phyloP scores from a whole-genome alignment of 2,329 filamentous ascomycete genomes.

The Endothia cerciana region DNA sequence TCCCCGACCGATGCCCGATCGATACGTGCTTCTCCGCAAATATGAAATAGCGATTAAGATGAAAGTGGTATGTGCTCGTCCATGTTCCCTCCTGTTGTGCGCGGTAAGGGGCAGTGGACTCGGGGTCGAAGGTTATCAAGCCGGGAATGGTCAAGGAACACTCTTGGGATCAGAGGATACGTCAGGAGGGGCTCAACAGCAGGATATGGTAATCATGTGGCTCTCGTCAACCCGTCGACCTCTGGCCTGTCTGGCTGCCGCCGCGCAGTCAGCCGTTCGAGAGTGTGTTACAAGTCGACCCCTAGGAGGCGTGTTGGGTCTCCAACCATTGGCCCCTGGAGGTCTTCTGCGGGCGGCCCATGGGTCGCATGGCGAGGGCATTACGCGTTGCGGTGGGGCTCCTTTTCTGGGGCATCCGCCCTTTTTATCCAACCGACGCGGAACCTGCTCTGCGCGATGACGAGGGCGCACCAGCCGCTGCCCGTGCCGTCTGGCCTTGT shows the following conservation, averaged over 20 bases:
- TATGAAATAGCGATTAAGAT: neutral
- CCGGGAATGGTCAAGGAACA: constrained; percentile 3
- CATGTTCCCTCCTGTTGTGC: no score
- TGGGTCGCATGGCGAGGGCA: constrained; percentile 5
- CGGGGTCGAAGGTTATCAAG: no score
- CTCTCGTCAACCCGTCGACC: neutral
- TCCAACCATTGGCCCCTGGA: neutral
- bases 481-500: neutral
- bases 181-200: neutral
- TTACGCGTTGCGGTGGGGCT: constrained; percentile 25
- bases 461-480: constrained; percentile 16
- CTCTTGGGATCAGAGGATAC: neutral
- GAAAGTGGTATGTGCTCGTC: neutral
- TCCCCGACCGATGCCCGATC: constrained; percentile 5
- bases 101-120: no score
- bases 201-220: neutral
- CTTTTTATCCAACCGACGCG: constrained; percentile 5
- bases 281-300: constrained; percentile 2
- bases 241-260: constrained; percentile 2
- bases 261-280: constrained; percentile 1
- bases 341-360: neutral
- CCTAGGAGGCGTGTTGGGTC: neutral
- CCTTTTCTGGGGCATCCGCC: constrained; percentile 12
- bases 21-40: constrained; percentile 2
- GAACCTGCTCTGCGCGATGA: constrained; percentile 14